Evolutionary conservation across 371 early-diverging fungal genomes (phyloP), one percentile per base, ranked within the genome.

Genomic region (Zychaea mexicana): DNA sequence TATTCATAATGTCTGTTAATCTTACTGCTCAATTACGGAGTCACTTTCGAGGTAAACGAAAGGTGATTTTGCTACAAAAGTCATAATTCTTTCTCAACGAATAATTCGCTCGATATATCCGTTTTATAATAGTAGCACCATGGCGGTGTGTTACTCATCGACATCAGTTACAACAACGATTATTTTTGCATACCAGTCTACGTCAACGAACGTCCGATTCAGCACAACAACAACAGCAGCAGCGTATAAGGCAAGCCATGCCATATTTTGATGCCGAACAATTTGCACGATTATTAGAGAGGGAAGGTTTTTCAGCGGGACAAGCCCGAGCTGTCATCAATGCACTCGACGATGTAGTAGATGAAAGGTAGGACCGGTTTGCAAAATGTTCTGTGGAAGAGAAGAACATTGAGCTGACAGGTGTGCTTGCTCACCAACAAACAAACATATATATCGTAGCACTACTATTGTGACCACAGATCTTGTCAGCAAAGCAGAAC

Each of bases 321-420:
- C 90, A 92, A 61, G 82, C 95, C 0, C 90, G 85, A 65, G 89
- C 93, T 2, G 86, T 94, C n/a, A 90, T 95, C 78, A 74, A 76
- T 45, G 86, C 92, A 0, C 70, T 95, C 10, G 74, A 86, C 21
- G 89, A 93, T 61, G 94, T 94, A 0, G 85, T 95, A 0, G 73
- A 83, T 17, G 94, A 94, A 64, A 92, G 92, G 93, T 91, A 22
- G 19, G 8, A 9, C 13, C 8, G n/a, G n/a, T n/a, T n/a, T n/a
- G n/a, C n/a, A n/a, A n/a, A n/a, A n/a, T n/a, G n/a, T n/a, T n/a
- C n/a, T n/a, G n/a, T n/a, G n/a, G n/a, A n/a, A n/a, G n/a, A n/a
- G n/a, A n/a, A n/a, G n/a, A n/a, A n/a, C n/a, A n/a, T n/a, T n/a
- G n/a, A n/a, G n/a, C n/a, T 45, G 45, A 17, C 12, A 17, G 12